These are phyloP conservation scores for Trichoderma arundinaceum DNA, from an alignment of 2,329 filamentous ascomycete genomes.

Conservation along the genomic window DNA sequence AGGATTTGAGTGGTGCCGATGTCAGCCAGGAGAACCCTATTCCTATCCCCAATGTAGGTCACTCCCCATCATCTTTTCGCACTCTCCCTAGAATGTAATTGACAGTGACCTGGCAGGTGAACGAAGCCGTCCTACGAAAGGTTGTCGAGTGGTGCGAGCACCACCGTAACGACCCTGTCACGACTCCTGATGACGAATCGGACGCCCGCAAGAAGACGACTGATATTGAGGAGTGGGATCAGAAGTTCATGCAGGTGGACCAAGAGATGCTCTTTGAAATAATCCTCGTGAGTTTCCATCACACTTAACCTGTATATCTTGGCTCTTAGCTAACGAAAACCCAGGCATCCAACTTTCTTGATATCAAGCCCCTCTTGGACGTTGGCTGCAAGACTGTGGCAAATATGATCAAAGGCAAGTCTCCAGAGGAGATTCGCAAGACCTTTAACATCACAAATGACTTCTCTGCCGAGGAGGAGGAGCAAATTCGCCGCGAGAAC, in stretches of 20 bases:
- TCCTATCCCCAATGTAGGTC: conserved; percentile 79
- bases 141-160: conserved; percentile 98
- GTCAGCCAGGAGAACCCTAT: conserved; percentile 69
- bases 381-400: conserved; percentile 99
- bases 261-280: conserved; percentile 99
- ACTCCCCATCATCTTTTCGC: background rate
- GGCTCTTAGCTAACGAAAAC: conserved; percentile 35
- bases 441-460: conserved; percentile 99
- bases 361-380: conserved; percentile 97
- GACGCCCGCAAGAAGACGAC: conserved; percentile 98
- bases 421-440: conserved; percentile 97
- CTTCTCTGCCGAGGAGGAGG: conserved; percentile 98
- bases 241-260: conserved; percentile 99
- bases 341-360: conserved; percentile 95
- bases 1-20: conserved; percentile 77
- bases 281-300: conserved; percentile 74
- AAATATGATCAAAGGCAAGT: conserved; percentile 99
- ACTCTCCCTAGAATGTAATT: conserved; percentile 30
- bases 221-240: conserved; percentile 99
- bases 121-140: conserved; percentile 91
- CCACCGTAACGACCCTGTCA: conserved; percentile 87
- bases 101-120: conserved; percentile 62
- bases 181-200: conserved; percentile 83
- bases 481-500: conserved; percentile 92
- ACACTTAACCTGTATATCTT: background rate